phyloP scores from a whole-genome alignment of 2,329 filamentous ascomycete species.

The Moelleriella libera region DNA sequence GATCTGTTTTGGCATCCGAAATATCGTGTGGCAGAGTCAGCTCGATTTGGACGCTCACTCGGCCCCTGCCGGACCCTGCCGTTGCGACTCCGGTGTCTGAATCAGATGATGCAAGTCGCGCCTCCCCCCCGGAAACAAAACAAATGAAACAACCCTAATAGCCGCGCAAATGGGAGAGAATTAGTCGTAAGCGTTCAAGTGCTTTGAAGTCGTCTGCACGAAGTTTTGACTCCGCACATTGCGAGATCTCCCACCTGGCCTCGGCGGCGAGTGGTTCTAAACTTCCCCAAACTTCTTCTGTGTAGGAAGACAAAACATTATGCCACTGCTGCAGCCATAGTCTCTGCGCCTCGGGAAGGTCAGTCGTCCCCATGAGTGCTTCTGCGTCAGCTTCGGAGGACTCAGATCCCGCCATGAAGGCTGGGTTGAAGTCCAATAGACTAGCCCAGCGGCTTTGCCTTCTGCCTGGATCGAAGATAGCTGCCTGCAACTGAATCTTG shows the following conservation, averaged over 20 bases:
- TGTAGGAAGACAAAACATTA: constrained; percentile 39
- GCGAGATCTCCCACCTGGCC: constrained; percentile 40
- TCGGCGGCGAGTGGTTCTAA: constrained; percentile 39
- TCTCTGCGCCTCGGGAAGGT: constrained; percentile 22
- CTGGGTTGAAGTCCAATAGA: constrained; percentile 35
- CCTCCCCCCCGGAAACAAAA: too few species aligned
- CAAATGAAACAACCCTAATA: not conserved
- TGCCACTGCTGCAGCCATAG: constrained; percentile 42
- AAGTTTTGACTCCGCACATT: constrained; percentile 13
- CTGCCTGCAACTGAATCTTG: constrained; percentile 17
- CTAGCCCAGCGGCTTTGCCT: constrained; percentile 22
- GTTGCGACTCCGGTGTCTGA: too few species aligned
- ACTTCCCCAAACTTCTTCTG: constrained; percentile 57
- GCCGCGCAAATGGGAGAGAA: constrained; percentile 22
- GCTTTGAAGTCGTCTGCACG: constrained; percentile 12
- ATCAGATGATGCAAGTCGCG: too few species aligned
- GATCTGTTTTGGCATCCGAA: too few species aligned
- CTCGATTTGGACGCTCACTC: too few species aligned
- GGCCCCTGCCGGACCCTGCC: too few species aligned
- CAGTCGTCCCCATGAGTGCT: constrained; percentile 23
- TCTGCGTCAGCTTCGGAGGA: constrained; percentile 7
- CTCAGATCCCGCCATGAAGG: constrained; percentile 18
- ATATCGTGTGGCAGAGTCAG: too few species aligned
- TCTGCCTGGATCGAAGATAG: constrained; percentile 18
- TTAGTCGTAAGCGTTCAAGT: constrained; percentile 19